These are phyloP conservation scores for Chaetomiaceae sp. DNA, from an alignment of 2,329 filamentous ascomycete species.

Conservation along the genomic window DNA sequence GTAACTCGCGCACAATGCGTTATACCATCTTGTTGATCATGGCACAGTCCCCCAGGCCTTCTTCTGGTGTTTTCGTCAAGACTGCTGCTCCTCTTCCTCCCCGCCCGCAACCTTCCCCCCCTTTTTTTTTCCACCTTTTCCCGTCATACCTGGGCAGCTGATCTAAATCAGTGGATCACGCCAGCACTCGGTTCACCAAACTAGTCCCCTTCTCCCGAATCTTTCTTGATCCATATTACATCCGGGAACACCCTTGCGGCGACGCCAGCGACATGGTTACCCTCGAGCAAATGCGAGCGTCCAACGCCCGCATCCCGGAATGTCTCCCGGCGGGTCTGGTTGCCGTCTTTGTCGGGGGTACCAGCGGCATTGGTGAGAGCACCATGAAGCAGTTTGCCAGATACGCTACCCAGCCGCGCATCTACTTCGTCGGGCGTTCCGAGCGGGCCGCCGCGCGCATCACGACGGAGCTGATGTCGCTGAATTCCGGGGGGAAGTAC, in stretches of 20 bases:
- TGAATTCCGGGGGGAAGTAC: conserved; percentile 43
- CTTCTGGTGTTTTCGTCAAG: not conserved
- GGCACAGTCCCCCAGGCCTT: not conserved
- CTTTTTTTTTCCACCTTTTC: not conserved
- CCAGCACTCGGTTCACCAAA: not conserved
- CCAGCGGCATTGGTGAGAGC: conserved; percentile 32
- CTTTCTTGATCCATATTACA: not conserved
- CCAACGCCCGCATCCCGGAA: conserved; percentile 35
- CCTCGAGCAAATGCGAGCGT: conserved; percentile 31
- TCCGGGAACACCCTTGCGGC: too few species aligned
- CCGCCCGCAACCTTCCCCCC: too few species aligned
- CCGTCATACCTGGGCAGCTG: not conserved
- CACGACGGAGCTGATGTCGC: conserved; percentile 36
- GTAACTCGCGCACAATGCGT: not conserved
- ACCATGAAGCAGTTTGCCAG: conserved; percentile 45
- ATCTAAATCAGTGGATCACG: too few species aligned
- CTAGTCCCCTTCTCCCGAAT: not conserved
- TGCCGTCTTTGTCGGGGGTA: conserved; percentile 51
- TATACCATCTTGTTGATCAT: not conserved
- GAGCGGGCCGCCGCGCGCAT: conserved; percentile 36
- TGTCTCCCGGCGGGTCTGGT: conserved; percentile 33
- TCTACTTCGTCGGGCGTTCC: conserved; percentile 50
- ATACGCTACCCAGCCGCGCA: conserved; percentile 37
- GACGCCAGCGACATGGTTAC: conserved; percentile 18
- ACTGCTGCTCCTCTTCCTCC: too few species aligned